Percentiles rank a stretch among this genome's conserved stretches.
Conservation (phyloP, 2,329 filamentous ascomycete species). For the Alternaria arbusti region DNA sequence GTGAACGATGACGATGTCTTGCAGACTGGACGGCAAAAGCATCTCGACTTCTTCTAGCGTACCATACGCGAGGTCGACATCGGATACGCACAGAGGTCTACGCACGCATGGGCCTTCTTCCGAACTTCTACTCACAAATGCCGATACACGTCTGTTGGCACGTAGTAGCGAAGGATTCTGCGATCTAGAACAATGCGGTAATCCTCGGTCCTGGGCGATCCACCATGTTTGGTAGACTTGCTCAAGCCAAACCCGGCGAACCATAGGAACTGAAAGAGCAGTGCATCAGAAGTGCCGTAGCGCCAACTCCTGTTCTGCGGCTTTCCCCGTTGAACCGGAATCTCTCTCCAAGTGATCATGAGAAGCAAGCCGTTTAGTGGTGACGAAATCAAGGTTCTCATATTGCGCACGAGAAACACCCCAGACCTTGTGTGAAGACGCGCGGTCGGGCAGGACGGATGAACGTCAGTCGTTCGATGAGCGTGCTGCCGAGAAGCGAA, state of each 20-base stretch:
- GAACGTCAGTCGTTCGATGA: conserved; percentile 11
- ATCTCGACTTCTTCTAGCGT: background rate
- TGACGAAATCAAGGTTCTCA: conserved; percentile 17
- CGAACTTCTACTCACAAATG: background rate
- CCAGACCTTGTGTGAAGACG: conserved; percentile 15
- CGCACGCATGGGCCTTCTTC: background rate
- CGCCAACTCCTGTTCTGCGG: conserved; percentile 14
- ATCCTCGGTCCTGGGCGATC: background rate
- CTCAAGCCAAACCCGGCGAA: background rate
- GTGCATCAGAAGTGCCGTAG: background rate
- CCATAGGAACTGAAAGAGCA: background rate
- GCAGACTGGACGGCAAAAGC: conserved; percentile 3
- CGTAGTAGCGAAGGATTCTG: background rate
- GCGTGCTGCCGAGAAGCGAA: conserved; percentile 16
- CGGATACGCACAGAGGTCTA: background rate
- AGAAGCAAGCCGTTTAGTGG: conserved; percentile 1
- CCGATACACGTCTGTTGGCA: background rate
- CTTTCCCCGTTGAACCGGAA: conserved; percentile 8
- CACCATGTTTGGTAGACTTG: background rate
- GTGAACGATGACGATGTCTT: background rate
- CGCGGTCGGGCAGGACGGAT: conserved; percentile 13
- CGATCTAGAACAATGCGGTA: background rate
- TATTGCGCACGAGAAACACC: conserved; percentile 9
- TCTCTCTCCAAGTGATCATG: background rate
- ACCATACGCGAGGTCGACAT: background rate